A percentile compares a stretch with the other conserved stretches of the same genome.
Evolutionary conservation across 2,329 filamentous ascomycete genomes (phyloP).

Genomic region (Chrysosporium queenslandicum): DNA sequence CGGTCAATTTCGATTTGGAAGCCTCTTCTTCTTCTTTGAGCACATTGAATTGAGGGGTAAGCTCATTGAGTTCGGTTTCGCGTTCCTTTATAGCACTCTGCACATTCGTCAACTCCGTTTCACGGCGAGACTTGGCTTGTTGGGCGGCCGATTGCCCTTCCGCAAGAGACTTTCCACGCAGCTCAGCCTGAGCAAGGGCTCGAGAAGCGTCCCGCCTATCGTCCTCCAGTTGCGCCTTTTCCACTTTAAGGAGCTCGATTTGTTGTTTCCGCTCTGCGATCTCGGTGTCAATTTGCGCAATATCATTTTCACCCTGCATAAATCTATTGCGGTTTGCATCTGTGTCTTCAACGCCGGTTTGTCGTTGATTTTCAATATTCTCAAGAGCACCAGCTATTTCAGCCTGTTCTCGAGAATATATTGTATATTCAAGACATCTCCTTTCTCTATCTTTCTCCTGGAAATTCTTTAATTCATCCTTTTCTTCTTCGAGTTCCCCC

Average conservation of each 20-base stretch:
- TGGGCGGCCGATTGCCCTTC: slow-evolving; percentile 73
- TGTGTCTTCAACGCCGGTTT: slow-evolving; percentile 72
- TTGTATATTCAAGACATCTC: slow-evolving; percentile 85
- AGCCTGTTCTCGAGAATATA: slow-evolving; percentile 80
- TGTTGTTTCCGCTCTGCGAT: slow-evolving; percentile 72
- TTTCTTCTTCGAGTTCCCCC: slow-evolving; percentile 86
- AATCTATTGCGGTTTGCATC: slow-evolving; percentile 72
- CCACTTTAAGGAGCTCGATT: slow-evolving; percentile 72
- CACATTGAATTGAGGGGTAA: slow-evolving; percentile 67
- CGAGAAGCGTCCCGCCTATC: slow-evolving; percentile 77
- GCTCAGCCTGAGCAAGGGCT: slow-evolving; percentile 70
- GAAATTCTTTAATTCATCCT: slow-evolving; percentile 85
- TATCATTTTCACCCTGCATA: slow-evolving; percentile 65
- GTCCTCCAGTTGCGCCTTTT: slow-evolving; percentile 78
- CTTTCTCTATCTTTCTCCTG: slow-evolving; percentile 92
- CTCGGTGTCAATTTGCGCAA: slow-evolving; percentile 64
- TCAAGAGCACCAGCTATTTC: slow-evolving; percentile 68
- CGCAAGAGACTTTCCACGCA: slow-evolving; percentile 70
- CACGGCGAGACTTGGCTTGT: slow-evolving; percentile 59
- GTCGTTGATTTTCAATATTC: slow-evolving; percentile 68
- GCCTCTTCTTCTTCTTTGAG: slow-evolving; percentile 63
- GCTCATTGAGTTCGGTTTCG: slow-evolving; percentile 61
- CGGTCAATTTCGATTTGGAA: slow-evolving; percentile 60
- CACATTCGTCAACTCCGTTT: slow-evolving; percentile 61
- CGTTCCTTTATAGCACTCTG: slow-evolving; percentile 64